phyloP scores from a whole-genome alignment of 2,329 filamentous ascomycete species.

The Fusarium praegraminearum region DNA sequence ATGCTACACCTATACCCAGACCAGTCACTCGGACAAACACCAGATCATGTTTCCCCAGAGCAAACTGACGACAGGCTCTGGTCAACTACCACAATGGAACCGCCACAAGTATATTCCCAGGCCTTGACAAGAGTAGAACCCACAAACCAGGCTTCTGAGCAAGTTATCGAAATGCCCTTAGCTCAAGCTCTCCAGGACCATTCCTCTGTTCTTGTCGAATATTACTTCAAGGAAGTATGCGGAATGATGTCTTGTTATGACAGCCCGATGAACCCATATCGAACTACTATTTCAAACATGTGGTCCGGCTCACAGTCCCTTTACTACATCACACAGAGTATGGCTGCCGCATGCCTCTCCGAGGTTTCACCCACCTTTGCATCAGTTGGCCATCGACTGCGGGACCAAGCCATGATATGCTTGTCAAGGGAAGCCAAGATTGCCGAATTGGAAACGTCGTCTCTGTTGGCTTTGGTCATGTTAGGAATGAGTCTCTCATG shows the following conservation, averaged over 20 bases:
- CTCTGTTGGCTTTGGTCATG: constrained; percentile 68
- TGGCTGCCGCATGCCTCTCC: constrained; percentile 71
- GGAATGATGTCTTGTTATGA: constrained; percentile 74
- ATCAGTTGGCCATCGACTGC: constrained; percentile 60
- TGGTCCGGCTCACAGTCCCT: constrained; percentile 70
- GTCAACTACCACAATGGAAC: constrained; percentile 5
- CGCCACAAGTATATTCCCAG: background rate
- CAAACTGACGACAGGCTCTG: constrained; percentile 29
- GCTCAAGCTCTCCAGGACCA: constrained; percentile 51
- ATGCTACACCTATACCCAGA: constrained; percentile 23
- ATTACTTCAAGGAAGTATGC: constrained; percentile 73
- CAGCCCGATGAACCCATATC: constrained; percentile 70
- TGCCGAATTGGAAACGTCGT: constrained; percentile 62
- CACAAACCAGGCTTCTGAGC: constrained; percentile 2
- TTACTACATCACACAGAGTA: constrained; percentile 72
- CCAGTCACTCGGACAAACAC: constrained; percentile 13
- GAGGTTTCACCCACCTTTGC: constrained; percentile 62
- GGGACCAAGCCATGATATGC: constrained; percentile 63
- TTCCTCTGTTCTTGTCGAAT: constrained; percentile 69
- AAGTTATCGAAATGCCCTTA: constrained; percentile 25
- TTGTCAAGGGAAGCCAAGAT: constrained; percentile 64
- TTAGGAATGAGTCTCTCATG: constrained; percentile 70
- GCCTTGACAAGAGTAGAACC: constrained; percentile 6
- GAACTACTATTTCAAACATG: constrained; percentile 67
- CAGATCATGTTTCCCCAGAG: constrained; percentile 22